A percentile compares a stretch with the other conserved stretches of the same genome.
These are phyloP conservation scores for Pyrrhoderma lamaoense DNA, from an alignment of 1,284 basidiomycete genomes.

Conservation along the genomic window DNA sequence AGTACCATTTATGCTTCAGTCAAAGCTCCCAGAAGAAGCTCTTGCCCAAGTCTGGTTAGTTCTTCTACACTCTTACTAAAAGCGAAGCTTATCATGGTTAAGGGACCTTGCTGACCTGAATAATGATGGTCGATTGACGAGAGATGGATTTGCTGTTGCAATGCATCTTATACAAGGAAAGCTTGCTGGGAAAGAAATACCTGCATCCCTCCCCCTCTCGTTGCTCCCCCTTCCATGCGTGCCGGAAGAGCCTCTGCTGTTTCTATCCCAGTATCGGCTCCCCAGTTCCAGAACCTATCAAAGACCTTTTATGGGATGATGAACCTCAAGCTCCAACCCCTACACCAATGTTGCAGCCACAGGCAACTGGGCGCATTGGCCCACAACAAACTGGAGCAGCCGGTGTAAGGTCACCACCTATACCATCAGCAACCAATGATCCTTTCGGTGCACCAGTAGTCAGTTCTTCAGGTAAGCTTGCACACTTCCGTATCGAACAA, in stretches of 20 bases:
- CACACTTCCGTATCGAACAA: too few species aligned
- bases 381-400: constrained; percentile 23
- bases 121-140: constrained; percentile 81
- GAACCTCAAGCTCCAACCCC: constrained; percentile 37
- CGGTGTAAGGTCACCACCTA: constrained; percentile 12
- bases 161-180: constrained; percentile 92
- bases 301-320: constrained; percentile 56
- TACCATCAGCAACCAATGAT: constrained; percentile 32
- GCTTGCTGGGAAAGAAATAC: constrained; percentile 79
- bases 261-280: constrained; percentile 28
- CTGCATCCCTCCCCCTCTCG: constrained; percentile 59
- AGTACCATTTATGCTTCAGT: constrained; percentile 94
- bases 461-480: background rate
- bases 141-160: constrained; percentile 94
- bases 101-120: constrained; percentile 95
- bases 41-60: constrained; percentile 89
- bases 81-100: constrained; percentile 16
- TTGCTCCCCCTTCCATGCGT: constrained; percentile 82
- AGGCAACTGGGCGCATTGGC: constrained; percentile 25
- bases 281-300: constrained; percentile 31
- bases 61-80: constrained; percentile 3
- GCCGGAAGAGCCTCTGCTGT: constrained; percentile 22
- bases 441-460: constrained; percentile 17
- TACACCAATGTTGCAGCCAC: constrained; percentile 30
- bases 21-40: constrained; percentile 76